Percentiles rank a stretch among this genome's conserved stretches.
Conservation (phyloP, 768 basidiomycete genomes). For the Filobasidium floriforme region DNA sequence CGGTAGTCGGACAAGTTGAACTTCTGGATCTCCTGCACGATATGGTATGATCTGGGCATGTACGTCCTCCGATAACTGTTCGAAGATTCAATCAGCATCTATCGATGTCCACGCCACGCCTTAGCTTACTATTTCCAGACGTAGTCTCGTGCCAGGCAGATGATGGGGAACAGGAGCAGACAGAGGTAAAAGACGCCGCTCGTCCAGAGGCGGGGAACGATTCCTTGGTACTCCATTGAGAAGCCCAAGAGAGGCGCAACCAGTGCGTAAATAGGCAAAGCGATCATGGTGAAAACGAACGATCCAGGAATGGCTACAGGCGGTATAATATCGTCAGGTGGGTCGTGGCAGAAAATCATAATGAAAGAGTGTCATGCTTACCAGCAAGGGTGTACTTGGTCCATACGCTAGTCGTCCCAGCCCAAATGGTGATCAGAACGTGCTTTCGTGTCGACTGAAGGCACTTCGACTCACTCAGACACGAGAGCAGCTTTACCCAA, state of each 20-base stretch:
- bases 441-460: neutral
- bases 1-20: constrained; percentile 96
- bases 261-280: constrained; percentile 80
- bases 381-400: constrained; percentile 96
- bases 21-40: constrained; percentile 98
- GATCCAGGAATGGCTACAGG: constrained; percentile 85
- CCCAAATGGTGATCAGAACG: too few species aligned
- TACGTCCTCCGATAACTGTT: constrained; percentile 83
- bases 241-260: constrained; percentile 77
- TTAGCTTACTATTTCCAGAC: constrained; percentile 87
- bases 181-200: constrained; percentile 83
- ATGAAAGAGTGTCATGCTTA: constrained; percentile 39
- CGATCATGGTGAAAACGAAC: constrained; percentile 91
- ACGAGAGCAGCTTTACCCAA: constrained; percentile 94
- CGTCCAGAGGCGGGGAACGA: constrained; percentile 84
- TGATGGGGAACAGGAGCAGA: constrained; percentile 69
- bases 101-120: neutral
- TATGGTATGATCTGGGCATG: constrained; percentile 85
- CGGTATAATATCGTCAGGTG: neutral
- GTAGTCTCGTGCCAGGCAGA: constrained; percentile 81
- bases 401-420: constrained; percentile 70
- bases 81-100: neutral
- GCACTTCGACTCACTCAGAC: constrained; percentile 62
- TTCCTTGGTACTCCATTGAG: constrained; percentile 79
- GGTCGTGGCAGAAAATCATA: constrained; percentile 14